Evolutionary conservation across 495 filamentous ascomycete species (phyloP).

Genomic region (Tetracladium setigerum): DNA sequence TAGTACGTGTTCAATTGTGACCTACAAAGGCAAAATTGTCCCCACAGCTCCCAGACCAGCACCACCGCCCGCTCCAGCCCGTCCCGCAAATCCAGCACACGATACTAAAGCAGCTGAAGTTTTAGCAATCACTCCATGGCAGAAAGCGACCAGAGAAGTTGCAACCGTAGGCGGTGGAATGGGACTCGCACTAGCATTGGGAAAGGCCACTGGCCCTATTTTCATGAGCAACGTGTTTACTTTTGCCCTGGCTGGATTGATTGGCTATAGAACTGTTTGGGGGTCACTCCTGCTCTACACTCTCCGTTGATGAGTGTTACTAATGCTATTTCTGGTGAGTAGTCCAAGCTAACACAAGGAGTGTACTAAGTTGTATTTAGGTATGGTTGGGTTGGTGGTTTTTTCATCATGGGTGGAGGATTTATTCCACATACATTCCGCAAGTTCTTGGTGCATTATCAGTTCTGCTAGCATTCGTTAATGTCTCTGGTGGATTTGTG

Average conservation of each 20-base stretch:
- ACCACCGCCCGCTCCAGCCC: constrained; percentile 55
- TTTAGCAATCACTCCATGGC: constrained; percentile 66
- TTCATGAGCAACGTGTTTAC: constrained; percentile 81
- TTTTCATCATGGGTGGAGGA: constrained; percentile 75
- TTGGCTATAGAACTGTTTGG: constrained; percentile 79
- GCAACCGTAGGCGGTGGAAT: constrained; percentile 61
- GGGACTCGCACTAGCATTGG: constrained; percentile 61
- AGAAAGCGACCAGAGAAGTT: constrained; percentile 66
- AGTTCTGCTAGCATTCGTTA: constrained; percentile 74
- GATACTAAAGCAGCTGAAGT: constrained; percentile 44
- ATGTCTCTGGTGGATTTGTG: constrained; percentile 75
- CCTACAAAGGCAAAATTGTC: constrained; percentile 61
- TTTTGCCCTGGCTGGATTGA: constrained; percentile 67
- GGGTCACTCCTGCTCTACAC: constrained; percentile 70
- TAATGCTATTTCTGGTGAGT: constrained; percentile 67
- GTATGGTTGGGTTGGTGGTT: constrained; percentile 77
- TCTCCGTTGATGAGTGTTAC: constrained; percentile 81
- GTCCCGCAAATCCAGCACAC: constrained; percentile 31
- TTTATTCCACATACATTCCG: constrained; percentile 64
- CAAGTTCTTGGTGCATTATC: constrained; percentile 68
- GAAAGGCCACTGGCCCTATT: constrained; percentile 66
- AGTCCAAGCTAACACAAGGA: background rate
- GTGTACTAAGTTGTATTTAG: constrained; percentile 16
- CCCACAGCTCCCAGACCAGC: constrained; percentile 63
- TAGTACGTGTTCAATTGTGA: constrained; percentile 72